Evolutionary conservation across 306 rosid species (phyloP), one percentile per base, ranked within the genome.

Genomic region (Quercus glauca): DNA sequence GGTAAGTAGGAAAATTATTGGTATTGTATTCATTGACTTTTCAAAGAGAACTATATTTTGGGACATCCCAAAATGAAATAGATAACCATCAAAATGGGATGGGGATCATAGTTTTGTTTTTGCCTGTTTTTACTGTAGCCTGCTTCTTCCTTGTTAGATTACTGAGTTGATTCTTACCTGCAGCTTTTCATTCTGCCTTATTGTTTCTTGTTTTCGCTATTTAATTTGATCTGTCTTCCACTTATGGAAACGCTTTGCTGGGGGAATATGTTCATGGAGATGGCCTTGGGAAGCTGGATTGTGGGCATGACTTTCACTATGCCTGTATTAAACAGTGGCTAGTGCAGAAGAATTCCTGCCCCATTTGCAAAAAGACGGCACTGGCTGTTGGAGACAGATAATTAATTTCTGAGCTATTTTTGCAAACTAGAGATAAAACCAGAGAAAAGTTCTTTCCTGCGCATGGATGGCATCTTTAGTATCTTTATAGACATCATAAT

Each of bases 241-340:
- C 5, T 49, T 20, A 41, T 56, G n/a, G 51, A n/a, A 71, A 71
- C 37, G 29, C 33, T 18, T 64, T 86, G 33, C 49, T 84, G 89
- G 88, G 79, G 19, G 83, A 85, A 9, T 84, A 76, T 21, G 73
- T 37, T 9, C 17, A 83, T 13, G 83, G 89, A 12, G 89, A 85
- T n/a, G 78, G 81, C 3, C 13, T 85, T 41, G 85, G 82, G 13
- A 74, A 41, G 53, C 35, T 83, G 23, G 70, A 83, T 18, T 89
- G 91, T 14, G 61, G 18, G 3, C 87, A 89, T 75, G 80, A 37
- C 1, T 87, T 58, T 77, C 89, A 87, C 45, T 0, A 19, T 12
- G 6, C 29, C 3, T 85, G 89, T 57, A 83, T 85, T 41, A 81
- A 41, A 59, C 25, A 52, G n/a, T 87, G 91, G 88, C 76, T 89